These are phyloP conservation scores for Lachancea mirantina DNA, from an alignment of 805 yeast species.

Conservation along the genomic window DNA sequence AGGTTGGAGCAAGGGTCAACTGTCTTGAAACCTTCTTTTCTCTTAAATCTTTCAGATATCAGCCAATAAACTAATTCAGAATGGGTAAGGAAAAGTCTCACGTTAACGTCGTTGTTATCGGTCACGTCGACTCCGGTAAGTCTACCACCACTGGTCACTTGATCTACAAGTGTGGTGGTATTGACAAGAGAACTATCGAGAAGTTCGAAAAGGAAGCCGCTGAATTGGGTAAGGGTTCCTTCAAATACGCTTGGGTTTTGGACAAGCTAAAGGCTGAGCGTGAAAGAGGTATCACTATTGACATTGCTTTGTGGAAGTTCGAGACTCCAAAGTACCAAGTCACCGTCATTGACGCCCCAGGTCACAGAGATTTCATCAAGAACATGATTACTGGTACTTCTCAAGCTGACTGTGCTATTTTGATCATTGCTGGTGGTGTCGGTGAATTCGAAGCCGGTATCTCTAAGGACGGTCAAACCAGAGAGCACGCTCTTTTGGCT, in stretches of 20 bases:
- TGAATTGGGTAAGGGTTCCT: constrained; percentile 94
- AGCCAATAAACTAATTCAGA: constrained; percentile 21
- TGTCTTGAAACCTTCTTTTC: no score
- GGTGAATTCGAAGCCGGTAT: constrained; percentile 96
- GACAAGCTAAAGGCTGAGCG: constrained; percentile 95
- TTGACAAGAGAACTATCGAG: constrained; percentile 97
- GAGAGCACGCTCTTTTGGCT: constrained; percentile 90
- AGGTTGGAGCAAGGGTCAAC: no score
- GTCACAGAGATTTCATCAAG: constrained; percentile 95
- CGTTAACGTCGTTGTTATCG: constrained; percentile 99
- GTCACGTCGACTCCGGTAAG: constrained; percentile 99
- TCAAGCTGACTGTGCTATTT: constrained; percentile 88
- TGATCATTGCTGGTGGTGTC: constrained; percentile 85
- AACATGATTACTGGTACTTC: constrained; percentile 94
- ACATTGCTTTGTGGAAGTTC: constrained; percentile 88
- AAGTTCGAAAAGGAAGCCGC: constrained; percentile 98
- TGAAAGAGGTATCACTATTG: constrained; percentile 95
- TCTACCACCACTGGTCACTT: constrained; percentile 99
- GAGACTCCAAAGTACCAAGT: constrained; percentile 85
- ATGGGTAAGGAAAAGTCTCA: constrained; percentile 94
- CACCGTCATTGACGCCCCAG: constrained; percentile 92
- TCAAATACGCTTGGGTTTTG: constrained; percentile 96
- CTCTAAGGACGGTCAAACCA: constrained; percentile 91
- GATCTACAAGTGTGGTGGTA: constrained; percentile 99
- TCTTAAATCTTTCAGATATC: constrained; percentile 4